Conservation (phyloP, 208 protist species). For the Crithidia fasciculata region DNA sequence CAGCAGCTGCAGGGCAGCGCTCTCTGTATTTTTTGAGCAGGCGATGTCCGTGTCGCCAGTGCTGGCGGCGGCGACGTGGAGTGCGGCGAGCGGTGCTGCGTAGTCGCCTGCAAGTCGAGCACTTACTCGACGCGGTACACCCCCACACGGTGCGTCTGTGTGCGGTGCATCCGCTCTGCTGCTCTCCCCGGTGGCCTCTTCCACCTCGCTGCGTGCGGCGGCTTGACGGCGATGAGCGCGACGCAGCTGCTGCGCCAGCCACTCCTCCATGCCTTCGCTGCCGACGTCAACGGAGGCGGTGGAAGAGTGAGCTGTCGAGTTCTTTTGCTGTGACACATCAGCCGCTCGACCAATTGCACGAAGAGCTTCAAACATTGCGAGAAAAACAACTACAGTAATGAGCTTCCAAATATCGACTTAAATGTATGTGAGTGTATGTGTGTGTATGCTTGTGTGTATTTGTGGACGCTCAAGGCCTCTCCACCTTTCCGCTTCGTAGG, state of each 20-base stretch:
- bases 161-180: neutral
- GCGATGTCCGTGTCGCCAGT: neutral
- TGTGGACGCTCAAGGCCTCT: no score
- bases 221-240: neutral
- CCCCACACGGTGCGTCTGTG: no score
- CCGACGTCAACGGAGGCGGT: no score
- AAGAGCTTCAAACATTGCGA: constrained; percentile 42
- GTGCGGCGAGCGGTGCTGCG: neutral
- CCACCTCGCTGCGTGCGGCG: neutral
- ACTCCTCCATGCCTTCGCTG: neutral
- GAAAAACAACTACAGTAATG: no score
- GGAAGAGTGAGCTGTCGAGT: neutral
- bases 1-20: neutral
- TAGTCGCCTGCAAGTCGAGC: neutral
- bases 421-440: neutral
- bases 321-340: neutral
- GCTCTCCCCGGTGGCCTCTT: neutral
- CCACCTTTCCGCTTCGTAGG: no score
- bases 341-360: constrained; percentile 31
- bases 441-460: neutral
- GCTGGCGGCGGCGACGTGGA: neutral
- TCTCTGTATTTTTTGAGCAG: no score
- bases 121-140: neutral
- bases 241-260: constrained; percentile 12
- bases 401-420: no score